Base-by-base conservation (phyloP, 2,329 filamentous ascomycete species). In the Arthrobotrys sinensis region DNA sequence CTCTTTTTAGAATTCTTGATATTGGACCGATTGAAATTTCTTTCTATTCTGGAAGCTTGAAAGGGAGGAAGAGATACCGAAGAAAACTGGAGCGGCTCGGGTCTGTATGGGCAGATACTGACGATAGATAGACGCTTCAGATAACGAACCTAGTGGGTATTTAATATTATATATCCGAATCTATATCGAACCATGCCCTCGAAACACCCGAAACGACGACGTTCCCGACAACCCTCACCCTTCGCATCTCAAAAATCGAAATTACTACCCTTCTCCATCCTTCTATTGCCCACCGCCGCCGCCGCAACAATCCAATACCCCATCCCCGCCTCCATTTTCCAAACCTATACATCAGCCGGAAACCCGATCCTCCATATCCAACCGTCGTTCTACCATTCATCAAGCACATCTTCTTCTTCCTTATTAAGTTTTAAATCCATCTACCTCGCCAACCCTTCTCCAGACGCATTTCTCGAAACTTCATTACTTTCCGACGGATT, bases 281-380 rank as follows among this genome's bases (percentile, higher is more conserved):
- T 52, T 10, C 6, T 52, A 3, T n/a, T 52, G 3, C 48, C 24
- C 16, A n/a, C 55, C 11, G 21, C 55, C 8, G 16, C 36, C 7
- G 19, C 55, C 24, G n/a, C 34, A 24, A 3, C 48, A 14, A 14
- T 16, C 2, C 52, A 55, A 16, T 55, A 55, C 32, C 70, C 70
- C 3, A 63, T 78, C 38, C 75, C 75, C 7, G 75, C 75, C 1
- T 52, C 66, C 11, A 53, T 78, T 8, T 68, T 78, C 24, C 67
- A 66, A 52, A 78, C 75, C 0, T 71, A 64, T 52, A 78, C 60
- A 6, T 66, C 75, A 48, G 52, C 75, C 19, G 67, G 67, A 14
- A 78, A 60, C 45, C 75, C 75, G 8, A 63, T 78, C 28, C 38
- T 78, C 5, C 75, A 78, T 45, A 67, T 78, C 34, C 75, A 78